phyloP scores from a whole-genome alignment of 345 rosid genomes.

The Lepidium sativum region DNA sequence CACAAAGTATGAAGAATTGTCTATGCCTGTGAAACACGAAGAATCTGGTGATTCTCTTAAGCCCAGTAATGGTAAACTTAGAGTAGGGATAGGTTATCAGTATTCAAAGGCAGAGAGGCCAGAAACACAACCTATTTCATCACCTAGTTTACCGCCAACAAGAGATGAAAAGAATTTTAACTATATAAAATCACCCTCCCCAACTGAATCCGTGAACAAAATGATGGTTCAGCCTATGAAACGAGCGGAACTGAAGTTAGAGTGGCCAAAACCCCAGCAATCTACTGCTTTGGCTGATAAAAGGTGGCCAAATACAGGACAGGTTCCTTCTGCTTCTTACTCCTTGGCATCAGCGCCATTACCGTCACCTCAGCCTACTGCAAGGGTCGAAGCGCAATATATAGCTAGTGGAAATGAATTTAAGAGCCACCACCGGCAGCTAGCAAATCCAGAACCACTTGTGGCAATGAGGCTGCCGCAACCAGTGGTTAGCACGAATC shows the following conservation, averaged over 20 bases:
- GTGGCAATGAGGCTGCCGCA: slow-evolving; percentile 56
- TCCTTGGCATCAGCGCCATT: slow-evolving; percentile 50
- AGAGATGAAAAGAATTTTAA: slow-evolving; percentile 63
- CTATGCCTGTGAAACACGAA: no score
- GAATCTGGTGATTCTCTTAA: slow-evolving; percentile 51
- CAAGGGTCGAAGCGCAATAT: slow-evolving; percentile 45
- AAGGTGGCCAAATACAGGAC: slow-evolving; percentile 44
- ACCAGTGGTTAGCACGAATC: slow-evolving; percentile 48
- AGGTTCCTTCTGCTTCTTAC: slow-evolving; percentile 40
- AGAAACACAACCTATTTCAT: slow-evolving; percentile 28
- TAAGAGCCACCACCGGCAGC: slow-evolving; percentile 43
- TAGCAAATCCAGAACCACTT: slow-evolving; percentile 50
- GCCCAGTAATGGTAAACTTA: slow-evolving; percentile 28
- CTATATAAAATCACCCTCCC: slow-evolving; percentile 39
- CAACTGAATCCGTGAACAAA: slow-evolving; percentile 30
- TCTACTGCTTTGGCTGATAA: slow-evolving; percentile 39
- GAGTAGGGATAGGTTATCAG: slow-evolving; percentile 29
- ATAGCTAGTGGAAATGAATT: slow-evolving; percentile 41
- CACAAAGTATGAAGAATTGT: no score
- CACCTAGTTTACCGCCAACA: slow-evolving; percentile 36
- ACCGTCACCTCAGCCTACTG: slow-evolving; percentile 38
- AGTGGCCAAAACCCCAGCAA: slow-evolving; percentile 61
- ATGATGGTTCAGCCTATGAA: slow-evolving; percentile 43
- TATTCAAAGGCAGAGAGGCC: slow-evolving; percentile 28
- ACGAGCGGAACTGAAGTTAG: slow-evolving; percentile 48